A percentile compares a stretch with the other conserved stretches of the same genome.
phyloP scores from a whole-genome alignment of 192 early-diverging fungal species.

The Coemansia sp. region DNA sequence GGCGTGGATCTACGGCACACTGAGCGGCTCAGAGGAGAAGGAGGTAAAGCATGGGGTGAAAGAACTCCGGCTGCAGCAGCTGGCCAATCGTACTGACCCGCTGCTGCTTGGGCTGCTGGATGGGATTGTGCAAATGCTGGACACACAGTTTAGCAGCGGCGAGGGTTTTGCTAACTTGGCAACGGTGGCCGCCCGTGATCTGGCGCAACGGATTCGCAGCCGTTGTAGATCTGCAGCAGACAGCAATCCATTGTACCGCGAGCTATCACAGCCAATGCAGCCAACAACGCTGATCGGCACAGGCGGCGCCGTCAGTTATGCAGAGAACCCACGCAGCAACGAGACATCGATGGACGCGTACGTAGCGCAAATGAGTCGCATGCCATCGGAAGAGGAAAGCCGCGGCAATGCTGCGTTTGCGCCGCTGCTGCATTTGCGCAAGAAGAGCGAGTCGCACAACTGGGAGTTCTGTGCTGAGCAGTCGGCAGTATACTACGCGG shows the following conservation, averaged over 20 bases:
- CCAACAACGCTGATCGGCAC: constrained; percentile 72
- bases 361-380: constrained; percentile 68
- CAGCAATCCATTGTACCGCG: constrained; percentile 67
- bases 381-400: constrained; percentile 35
- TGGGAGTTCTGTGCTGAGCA: constrained; percentile 19
- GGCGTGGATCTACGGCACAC: constrained; percentile 67
- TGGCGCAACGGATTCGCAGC: constrained; percentile 50
- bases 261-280: constrained; percentile 75
- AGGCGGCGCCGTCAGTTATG: constrained; percentile 71
- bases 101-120: constrained; percentile 53
- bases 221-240: constrained; percentile 58
- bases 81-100: constrained; percentile 69
- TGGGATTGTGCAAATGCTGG: constrained; percentile 74
- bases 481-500: constrained; percentile 26
- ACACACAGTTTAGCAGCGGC: constrained; percentile 8
- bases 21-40: constrained; percentile 73
- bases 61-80: constrained; percentile 31
- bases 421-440: constrained; percentile 43
- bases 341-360: constrained; percentile 81
- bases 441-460: constrained; percentile 10
- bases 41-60: constrained; percentile 58
- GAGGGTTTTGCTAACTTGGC: not conserved
- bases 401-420: constrained; percentile 50
- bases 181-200: not conserved
- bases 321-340: constrained; percentile 70